Conservation (phyloP, 2,329 filamentous ascomycete species). For the Ceratocystis harringtonii region DNA sequence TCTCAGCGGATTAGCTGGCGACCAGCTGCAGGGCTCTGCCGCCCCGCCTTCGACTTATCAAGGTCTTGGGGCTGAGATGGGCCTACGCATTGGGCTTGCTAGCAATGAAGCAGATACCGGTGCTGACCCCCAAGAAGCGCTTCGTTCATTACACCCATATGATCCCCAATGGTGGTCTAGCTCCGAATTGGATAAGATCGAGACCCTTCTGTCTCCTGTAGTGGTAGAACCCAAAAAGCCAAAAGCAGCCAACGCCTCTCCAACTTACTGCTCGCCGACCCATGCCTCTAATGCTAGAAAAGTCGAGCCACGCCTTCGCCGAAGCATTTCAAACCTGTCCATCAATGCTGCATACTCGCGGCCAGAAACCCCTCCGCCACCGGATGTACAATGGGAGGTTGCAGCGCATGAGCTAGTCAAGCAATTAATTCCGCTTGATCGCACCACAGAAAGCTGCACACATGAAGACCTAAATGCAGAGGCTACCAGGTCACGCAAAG, state of each 20-base stretch:
- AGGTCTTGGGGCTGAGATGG: slow-evolving; percentile 46
- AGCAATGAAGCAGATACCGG: not conserved
- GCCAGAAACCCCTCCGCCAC: slow-evolving; percentile 51
- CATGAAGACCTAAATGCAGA: slow-evolving; percentile 65
- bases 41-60: not conserved
- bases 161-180: slow-evolving; percentile 59
- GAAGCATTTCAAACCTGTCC: slow-evolving; percentile 38
- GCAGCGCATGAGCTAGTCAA: slow-evolving; percentile 74
- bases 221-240: slow-evolving; percentile 35
- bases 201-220: slow-evolving; percentile 40
- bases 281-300: slow-evolving; percentile 76
- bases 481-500: slow-evolving; percentile 45
- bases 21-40: slow-evolving; percentile 27
- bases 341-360: slow-evolving; percentile 29
- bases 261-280: slow-evolving; percentile 76
- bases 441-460: slow-evolving; percentile 61
- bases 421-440: slow-evolving; percentile 59
- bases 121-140: slow-evolving; percentile 17
- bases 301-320: slow-evolving; percentile 49
- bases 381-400: slow-evolving; percentile 71
- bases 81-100: slow-evolving; percentile 31
- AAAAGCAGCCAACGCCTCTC: slow-evolving; percentile 37
- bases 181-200: slow-evolving; percentile 52
- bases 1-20: slow-evolving; percentile 61
- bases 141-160: slow-evolving; percentile 32